Percentiles rank a stretch among this genome's conserved stretches.
Conservation (phyloP, 208 protist genomes). For the Leishmania guyanensis region DNA sequence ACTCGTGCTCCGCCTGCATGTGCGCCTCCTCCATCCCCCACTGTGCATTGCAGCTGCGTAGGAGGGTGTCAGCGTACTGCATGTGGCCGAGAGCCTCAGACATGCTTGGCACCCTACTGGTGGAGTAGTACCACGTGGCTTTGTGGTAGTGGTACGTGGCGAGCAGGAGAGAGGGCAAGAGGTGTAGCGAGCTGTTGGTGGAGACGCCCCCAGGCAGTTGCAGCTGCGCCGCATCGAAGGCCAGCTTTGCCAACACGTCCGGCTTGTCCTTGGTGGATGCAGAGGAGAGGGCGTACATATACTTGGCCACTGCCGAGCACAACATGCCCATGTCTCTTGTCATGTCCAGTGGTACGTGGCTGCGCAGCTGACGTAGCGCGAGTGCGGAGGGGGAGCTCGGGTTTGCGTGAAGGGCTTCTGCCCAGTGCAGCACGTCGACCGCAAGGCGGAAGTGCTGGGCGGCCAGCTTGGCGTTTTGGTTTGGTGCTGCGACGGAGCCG, state of each 20-base stretch:
- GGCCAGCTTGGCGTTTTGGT: slow-evolving; percentile 54
- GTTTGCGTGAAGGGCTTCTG: slow-evolving; percentile 29
- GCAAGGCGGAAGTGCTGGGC: slow-evolving; percentile 46
- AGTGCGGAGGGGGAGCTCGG: slow-evolving; percentile 34
- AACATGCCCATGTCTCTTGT: slow-evolving; percentile 39
- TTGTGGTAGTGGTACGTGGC: slow-evolving; percentile 69
- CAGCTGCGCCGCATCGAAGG: slow-evolving; percentile 43
- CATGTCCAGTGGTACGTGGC: slow-evolving; percentile 36
- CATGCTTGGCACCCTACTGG: slow-evolving; percentile 54
- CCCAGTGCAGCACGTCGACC: slow-evolving; percentile 32
- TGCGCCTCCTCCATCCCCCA: slow-evolving; percentile 30
- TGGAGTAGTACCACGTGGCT: slow-evolving; percentile 57
- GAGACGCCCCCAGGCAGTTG: slow-evolving; percentile 29
- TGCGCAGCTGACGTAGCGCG: slow-evolving; percentile 36
- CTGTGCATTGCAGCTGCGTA: slow-evolving; percentile 34
- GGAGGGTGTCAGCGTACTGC: slow-evolving; percentile 52
- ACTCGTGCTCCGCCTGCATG: slow-evolving; percentile 14
- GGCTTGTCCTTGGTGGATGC: slow-evolving; percentile 44
- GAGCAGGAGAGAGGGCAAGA: slow-evolving; percentile 58
- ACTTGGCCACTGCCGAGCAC: slow-evolving; percentile 63
- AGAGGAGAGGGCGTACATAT: slow-evolving; percentile 65
- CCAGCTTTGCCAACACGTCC: slow-evolving; percentile 58
- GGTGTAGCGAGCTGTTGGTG: slow-evolving; percentile 25
- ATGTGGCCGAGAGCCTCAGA: slow-evolving; percentile 63
- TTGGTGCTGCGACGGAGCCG: slow-evolving; percentile 28